Conservation (phyloP, 2,329 filamentous ascomycete genomes). For the Microascus cirrosus region DNA sequence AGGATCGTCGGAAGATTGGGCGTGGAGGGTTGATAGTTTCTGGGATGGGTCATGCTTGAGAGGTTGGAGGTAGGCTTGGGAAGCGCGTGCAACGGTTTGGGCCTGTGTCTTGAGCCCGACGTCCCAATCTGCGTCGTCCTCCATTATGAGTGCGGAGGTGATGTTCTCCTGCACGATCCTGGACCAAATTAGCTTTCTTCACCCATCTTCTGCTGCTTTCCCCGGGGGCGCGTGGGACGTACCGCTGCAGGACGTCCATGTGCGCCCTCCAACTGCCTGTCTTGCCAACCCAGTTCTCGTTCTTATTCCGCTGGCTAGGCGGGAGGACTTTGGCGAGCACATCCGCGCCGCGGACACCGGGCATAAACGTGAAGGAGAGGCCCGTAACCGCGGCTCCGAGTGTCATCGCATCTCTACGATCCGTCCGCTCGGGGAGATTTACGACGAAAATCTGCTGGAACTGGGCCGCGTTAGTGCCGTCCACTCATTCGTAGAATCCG, state of each 20-base stretch:
- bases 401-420: slow-evolving; percentile 37
- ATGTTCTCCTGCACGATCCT: slow-evolving; percentile 32
- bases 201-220: background rate
- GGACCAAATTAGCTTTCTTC: background rate
- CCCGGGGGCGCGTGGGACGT: background rate
- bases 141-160: slow-evolving; percentile 37
- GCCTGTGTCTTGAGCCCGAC: slow-evolving; percentile 36
- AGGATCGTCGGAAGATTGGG: background rate
- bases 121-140: slow-evolving; percentile 50
- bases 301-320: background rate
- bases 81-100: slow-evolving; percentile 23
- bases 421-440: slow-evolving; percentile 35
- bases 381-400: slow-evolving; percentile 32
- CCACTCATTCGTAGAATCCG: background rate
- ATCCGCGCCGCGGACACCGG: slow-evolving; percentile 27
- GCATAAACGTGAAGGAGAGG: slow-evolving; percentile 31
- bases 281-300: slow-evolving; percentile 1
- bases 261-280: slow-evolving; percentile 23
- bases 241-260: slow-evolving; percentile 23
- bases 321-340: slow-evolving; percentile 25
- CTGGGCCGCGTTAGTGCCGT: slow-evolving; percentile 16
- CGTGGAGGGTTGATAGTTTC: slow-evolving; percentile 13
- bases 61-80: slow-evolving; percentile 22
- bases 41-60: slow-evolving; percentile 3
- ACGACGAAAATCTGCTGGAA: slow-evolving; percentile 42